Percentiles rank a stretch among this genome's conserved stretches.
These are phyloP conservation scores for Teratosphaeria destructans DNA, from an alignment of 2,329 filamentous ascomycete species.

Conservation along the genomic window DNA sequence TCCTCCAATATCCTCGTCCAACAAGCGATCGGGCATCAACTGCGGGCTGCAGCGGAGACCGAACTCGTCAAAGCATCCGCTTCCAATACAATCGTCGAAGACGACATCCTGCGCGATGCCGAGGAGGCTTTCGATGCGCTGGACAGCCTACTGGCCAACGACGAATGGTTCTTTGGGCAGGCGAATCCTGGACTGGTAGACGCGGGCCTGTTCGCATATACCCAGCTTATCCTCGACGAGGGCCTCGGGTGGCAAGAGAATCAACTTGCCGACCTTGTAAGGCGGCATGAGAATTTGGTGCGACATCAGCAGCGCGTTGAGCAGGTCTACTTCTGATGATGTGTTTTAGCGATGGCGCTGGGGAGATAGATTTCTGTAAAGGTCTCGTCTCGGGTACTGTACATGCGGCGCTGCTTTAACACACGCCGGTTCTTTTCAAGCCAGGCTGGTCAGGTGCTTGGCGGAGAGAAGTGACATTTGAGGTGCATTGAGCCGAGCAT, in stretches of 20 bases:
- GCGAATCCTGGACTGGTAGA: slow-evolving; percentile 64
- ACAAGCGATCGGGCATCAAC: slow-evolving; percentile 50
- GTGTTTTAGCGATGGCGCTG: background rate
- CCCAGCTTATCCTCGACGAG: slow-evolving; percentile 63
- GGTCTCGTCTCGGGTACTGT: background rate
- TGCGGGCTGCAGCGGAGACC: slow-evolving; percentile 61
- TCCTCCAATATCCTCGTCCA: slow-evolving; percentile 53
- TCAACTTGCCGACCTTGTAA: slow-evolving; percentile 48
- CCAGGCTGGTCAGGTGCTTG: too few relatives aligned
- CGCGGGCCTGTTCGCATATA: slow-evolving; percentile 82
- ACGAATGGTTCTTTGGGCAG: slow-evolving; percentile 52
- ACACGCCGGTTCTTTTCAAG: too few relatives aligned
- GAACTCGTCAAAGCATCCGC: slow-evolving; percentile 58
- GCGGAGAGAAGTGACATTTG: too few relatives aligned
- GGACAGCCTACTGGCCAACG: slow-evolving; percentile 46
- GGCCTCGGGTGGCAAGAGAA: slow-evolving; percentile 54
- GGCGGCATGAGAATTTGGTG: slow-evolving; percentile 51
- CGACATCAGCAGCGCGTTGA: slow-evolving; percentile 52
- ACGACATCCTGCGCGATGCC: slow-evolving; percentile 50
- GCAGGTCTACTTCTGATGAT: slow-evolving; percentile 35
- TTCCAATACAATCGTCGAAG: slow-evolving; percentile 21
- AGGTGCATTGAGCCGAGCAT: too few relatives aligned
- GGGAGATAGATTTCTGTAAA: background rate
- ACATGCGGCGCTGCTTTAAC: too few relatives aligned
- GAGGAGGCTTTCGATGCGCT: slow-evolving; percentile 53